phyloP scores from a whole-genome alignment of 2,329 filamentous ascomycete genomes.

The Exophiala sp. region DNA sequence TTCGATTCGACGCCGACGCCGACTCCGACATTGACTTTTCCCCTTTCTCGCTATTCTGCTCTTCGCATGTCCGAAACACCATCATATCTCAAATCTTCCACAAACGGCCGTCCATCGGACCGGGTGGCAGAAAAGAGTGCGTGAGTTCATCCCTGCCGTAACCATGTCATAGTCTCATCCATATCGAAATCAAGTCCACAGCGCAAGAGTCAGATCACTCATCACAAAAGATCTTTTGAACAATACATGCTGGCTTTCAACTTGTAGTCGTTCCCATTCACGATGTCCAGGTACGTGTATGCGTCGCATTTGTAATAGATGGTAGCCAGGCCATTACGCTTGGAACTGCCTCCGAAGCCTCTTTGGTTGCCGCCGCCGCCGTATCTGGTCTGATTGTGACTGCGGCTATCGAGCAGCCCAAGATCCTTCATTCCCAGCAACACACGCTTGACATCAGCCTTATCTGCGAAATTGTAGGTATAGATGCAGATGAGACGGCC shows the following conservation, averaged over 20 bases:
- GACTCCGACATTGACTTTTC: no score
- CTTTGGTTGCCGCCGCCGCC: not conserved
- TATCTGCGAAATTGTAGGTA: conserved; percentile 66
- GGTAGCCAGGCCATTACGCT: conserved; percentile 25
- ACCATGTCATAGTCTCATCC: no score
- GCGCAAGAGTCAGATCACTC: no score
- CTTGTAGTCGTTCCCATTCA: conserved; percentile 55
- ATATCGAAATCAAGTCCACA: no score
- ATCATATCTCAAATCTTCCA: no score
- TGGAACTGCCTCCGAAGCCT: not conserved
- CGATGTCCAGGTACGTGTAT: conserved; percentile 61
- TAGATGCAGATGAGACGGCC: conserved; percentile 67
- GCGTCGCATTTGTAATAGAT: conserved; percentile 78
- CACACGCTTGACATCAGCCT: conserved; percentile 62
- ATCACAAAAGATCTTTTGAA: conserved; percentile 36
- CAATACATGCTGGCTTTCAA: conserved; percentile 49
- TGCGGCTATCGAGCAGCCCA: conserved; percentile 47
- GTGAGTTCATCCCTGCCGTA: no score
- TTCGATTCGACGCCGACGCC: no score
- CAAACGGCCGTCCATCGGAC: no score
- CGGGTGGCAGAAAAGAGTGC: no score
- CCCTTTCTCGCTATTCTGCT: no score
- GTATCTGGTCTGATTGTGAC: no score
- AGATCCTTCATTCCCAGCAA: conserved; percentile 57
- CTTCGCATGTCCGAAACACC: no score